phyloP scores from a whole-genome alignment of 768 basidiomycete genomes.

The Rubroboletus pulcherrimus region DNA sequence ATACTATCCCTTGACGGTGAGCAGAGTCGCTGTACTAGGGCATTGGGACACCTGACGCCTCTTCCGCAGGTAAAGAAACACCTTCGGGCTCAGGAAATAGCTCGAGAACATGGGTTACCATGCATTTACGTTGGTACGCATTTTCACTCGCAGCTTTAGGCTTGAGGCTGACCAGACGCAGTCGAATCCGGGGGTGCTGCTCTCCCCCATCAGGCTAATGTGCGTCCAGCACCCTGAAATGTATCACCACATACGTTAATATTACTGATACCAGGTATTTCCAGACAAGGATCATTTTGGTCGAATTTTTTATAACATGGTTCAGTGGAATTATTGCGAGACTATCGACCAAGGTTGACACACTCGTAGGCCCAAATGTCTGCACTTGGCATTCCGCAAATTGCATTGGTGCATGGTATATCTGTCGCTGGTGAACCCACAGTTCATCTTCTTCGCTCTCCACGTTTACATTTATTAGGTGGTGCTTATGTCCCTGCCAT shows the following conservation, averaged over 20 bases:
- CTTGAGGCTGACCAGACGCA: slow-evolving; percentile 27
- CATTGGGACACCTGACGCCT: neutral
- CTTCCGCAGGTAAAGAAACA: slow-evolving; percentile 83
- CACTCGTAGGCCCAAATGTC: slow-evolving; percentile 83
- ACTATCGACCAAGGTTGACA: slow-evolving; percentile 8
- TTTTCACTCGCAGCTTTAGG: neutral
- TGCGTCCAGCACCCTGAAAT: slow-evolving; percentile 1
- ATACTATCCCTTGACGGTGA: slow-evolving; percentile 82
- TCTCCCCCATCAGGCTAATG: slow-evolving; percentile 88
- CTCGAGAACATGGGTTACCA: slow-evolving; percentile 84
- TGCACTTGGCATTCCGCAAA: slow-evolving; percentile 84
- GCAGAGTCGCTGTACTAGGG: slow-evolving; percentile 6
- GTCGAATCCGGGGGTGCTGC: slow-evolving; percentile 95
- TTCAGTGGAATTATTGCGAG: slow-evolving; percentile 23
- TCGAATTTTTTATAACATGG: slow-evolving; percentile 97
- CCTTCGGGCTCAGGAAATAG: slow-evolving; percentile 89
- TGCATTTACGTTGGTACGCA: slow-evolving; percentile 86
- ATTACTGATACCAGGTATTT: slow-evolving; percentile 52
- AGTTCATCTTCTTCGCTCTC: neutral
- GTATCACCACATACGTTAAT: neutral
- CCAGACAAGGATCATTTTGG: slow-evolving; percentile 96
- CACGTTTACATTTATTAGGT: slow-evolving; percentile 37
- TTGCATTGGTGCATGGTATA: slow-evolving; percentile 91
- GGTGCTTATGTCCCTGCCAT: slow-evolving; percentile 96
- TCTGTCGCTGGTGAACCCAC: slow-evolving; percentile 68